Evolutionary conservation across 108 stramenopile genomes (phyloP).

Genomic region (Poteriospumella lacustris): DNA sequence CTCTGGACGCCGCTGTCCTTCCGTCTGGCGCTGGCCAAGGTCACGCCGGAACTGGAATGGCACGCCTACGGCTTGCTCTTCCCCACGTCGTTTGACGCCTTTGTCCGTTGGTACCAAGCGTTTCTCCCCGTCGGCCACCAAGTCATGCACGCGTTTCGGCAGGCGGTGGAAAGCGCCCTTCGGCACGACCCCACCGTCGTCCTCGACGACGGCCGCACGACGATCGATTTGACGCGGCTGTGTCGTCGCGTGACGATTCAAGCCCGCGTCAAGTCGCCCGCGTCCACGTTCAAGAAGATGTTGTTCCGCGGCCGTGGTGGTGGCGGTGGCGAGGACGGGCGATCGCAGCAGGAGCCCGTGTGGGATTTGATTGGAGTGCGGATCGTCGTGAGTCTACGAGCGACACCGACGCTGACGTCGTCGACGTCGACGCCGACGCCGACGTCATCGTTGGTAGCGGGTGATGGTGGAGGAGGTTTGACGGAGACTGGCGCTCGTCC

Average conservation of each 20-base stretch:
- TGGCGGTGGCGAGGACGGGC: neutral
- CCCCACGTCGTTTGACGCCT: neutral
- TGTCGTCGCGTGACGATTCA: neutral
- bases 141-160: neutral
- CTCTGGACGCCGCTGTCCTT: neutral
- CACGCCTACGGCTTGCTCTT: neutral
- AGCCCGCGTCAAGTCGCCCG: slow-evolving; percentile 16
- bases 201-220: no score
- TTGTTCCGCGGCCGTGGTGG: no score
- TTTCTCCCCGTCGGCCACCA: neutral
- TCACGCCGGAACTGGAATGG: neutral
- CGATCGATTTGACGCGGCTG: neutral
- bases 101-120: neutral
- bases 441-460: no score
- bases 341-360: neutral
- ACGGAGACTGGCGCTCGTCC: neutral
- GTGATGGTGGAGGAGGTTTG: no score
- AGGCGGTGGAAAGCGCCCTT: neutral
- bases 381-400: neutral
- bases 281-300: slow-evolving; percentile 5
- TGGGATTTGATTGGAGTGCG: slow-evolving; percentile 15
- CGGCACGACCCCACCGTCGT: neutral
- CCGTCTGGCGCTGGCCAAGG: neutral
- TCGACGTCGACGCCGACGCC: no score
- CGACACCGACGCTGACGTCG: no score